A percentile compares a stretch with the other conserved stretches of the same genome.
Evolutionary conservation across 495 filamentous ascomycete genomes (phyloP).

Genomic region (Aspergillus campestris): DNA sequence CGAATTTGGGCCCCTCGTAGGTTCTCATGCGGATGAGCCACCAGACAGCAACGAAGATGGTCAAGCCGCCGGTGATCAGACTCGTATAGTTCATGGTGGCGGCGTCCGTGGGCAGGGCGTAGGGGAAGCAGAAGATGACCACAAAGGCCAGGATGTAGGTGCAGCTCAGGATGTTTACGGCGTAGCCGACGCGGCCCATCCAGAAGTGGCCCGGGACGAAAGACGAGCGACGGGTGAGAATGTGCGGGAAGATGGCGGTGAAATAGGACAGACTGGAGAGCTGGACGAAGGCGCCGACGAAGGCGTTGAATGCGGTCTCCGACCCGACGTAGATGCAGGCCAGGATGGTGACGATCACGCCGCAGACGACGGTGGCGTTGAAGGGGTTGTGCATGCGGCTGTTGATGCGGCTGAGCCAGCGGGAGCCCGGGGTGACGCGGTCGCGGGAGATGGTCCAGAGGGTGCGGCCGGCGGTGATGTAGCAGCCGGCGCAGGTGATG

Average conservation of each 20-base stretch:
- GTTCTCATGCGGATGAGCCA: constrained; percentile 30
- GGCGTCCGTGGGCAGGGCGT: constrained; percentile 43
- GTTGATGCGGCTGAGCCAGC: constrained; percentile 33
- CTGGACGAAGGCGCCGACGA: constrained; percentile 65
- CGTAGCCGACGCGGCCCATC: constrained; percentile 53
- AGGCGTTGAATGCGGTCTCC: constrained; percentile 64
- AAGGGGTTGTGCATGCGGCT: constrained; percentile 53
- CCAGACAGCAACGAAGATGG: constrained; percentile 35
- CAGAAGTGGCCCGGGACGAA: constrained; percentile 62
- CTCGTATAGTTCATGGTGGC: constrained; percentile 64
- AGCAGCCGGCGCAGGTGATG: constrained; percentile 57
- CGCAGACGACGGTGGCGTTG: constrained; percentile 56
- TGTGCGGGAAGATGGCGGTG: constrained; percentile 65
- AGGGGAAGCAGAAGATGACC: constrained; percentile 74
- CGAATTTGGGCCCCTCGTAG: constrained; percentile 31
- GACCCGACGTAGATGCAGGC: constrained; percentile 70
- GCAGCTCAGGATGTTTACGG: constrained; percentile 50
- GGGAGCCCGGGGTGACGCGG: constrained; percentile 39
- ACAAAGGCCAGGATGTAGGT: constrained; percentile 63
- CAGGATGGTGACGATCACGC: constrained; percentile 52
- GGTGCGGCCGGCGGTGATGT: constrained; percentile 65
- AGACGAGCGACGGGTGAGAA: constrained; percentile 54
- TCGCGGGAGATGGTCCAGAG: constrained; percentile 78
- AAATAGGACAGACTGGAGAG: constrained; percentile 66
- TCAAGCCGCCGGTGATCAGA: constrained; percentile 54